Conservation (phyloP, 345 rosid species). For the Nasturtium officinale region DNA sequence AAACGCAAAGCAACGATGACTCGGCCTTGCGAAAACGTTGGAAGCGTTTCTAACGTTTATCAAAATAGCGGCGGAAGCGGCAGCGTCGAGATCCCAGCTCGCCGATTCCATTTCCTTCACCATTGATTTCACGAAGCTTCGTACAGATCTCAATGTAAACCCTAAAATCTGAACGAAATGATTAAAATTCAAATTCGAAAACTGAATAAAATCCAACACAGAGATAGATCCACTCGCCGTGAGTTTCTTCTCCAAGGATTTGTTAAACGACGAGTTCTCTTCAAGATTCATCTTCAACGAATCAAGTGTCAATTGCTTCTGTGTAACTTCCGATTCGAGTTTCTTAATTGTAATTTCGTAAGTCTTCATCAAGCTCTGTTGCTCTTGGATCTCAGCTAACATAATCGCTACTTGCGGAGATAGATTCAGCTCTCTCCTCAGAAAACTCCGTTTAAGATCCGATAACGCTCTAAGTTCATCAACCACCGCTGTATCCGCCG, state of each 20-base stretch:
- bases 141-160: slow-evolving; percentile 57
- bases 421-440: slow-evolving; percentile 69
- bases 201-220: slow-evolving; percentile 52
- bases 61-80: slow-evolving; percentile 62
- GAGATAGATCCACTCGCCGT: slow-evolving; percentile 66
- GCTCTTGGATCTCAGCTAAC: slow-evolving; percentile 95
- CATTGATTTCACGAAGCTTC: slow-evolving; percentile 67
- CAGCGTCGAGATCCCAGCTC: slow-evolving; percentile 79
- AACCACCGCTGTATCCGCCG: slow-evolving; percentile 81
- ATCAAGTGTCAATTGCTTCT: slow-evolving; percentile 49
- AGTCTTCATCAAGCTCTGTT: slow-evolving; percentile 87
- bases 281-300: slow-evolving; percentile 48
- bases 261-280: slow-evolving; percentile 48
- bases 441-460: slow-evolving; percentile 67
- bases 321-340: slow-evolving; percentile 54
- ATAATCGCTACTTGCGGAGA: slow-evolving; percentile 86
- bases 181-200: slow-evolving; percentile 47
- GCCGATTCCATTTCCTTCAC: slow-evolving; percentile 81
- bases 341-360: slow-evolving; percentile 81
- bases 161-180: slow-evolving; percentile 64
- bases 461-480: slow-evolving; percentile 76
- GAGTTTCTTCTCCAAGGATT: slow-evolving; percentile 62
- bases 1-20: slow-evolving; percentile 62
- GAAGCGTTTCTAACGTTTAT: slow-evolving; percentile 6
- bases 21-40: slow-evolving; percentile 46